Percentiles rank a stretch among this genome's conserved stretches.
phyloP scores from a whole-genome alignment of 495 filamentous ascomycete species.

The Collariella sp. region DNA sequence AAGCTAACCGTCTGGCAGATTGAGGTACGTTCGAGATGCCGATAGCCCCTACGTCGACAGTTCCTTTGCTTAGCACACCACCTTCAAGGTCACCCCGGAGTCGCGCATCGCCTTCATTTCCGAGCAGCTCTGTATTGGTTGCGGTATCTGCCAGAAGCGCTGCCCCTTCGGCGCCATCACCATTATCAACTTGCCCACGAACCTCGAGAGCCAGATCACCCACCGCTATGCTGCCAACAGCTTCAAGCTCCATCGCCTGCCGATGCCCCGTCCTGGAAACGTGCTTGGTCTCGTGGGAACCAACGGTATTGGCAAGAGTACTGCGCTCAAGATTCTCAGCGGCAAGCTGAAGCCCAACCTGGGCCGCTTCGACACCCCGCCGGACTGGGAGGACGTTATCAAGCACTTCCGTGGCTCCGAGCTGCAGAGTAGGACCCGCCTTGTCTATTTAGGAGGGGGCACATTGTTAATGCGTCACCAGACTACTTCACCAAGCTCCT shows the following conservation, averaged over 20 bases:
- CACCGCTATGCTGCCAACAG: conserved; percentile 98
- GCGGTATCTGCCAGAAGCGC: conserved; percentile 98
- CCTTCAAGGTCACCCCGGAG: conserved; percentile 76
- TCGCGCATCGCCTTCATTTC: conserved; percentile 98
- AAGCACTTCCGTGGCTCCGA: conserved; percentile 97
- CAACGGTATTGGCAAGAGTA: conserved; percentile 99
- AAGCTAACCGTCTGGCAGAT: conserved; percentile 9
- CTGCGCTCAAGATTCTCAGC: conserved; percentile 92
- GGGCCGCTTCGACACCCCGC: conserved; percentile 88
- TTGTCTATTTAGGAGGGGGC: neutral
- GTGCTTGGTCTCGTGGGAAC: conserved; percentile 96
- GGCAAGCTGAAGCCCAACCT: conserved; percentile 98
- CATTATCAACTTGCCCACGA: conserved; percentile 99
- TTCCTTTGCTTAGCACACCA: neutral
- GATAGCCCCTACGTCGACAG: neutral
- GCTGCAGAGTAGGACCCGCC: conserved; percentile 65
- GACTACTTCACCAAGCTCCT: conserved; percentile 98
- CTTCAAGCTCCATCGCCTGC: conserved; percentile 96
- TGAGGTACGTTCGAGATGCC: conserved; percentile 5
- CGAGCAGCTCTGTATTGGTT: conserved; percentile 68
- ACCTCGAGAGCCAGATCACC: conserved; percentile 93
- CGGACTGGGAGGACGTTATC: conserved; percentile 98
- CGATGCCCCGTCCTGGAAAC: conserved; percentile 89
- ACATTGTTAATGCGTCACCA: conserved; percentile 25
- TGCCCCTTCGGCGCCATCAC: conserved; percentile 98